phyloP scores from a whole-genome alignment of 2,329 filamentous ascomycete species.

The Tolypocladium amazonense region DNA sequence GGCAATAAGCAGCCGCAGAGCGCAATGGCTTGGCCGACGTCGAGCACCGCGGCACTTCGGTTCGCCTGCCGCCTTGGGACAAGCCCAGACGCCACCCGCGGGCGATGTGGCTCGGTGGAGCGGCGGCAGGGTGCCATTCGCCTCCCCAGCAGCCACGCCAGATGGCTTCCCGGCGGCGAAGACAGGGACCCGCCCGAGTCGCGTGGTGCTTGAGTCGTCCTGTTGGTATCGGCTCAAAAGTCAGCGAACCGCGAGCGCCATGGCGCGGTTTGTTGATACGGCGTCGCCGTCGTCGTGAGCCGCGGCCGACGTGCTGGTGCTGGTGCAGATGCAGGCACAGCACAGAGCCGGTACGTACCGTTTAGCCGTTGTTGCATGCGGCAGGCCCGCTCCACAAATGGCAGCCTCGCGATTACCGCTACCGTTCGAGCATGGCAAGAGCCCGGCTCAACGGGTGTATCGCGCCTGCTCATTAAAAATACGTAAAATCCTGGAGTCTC shows the following conservation, averaged over 20 bases:
- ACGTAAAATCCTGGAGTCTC: not conserved
- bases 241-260: not conserved
- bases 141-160: not conserved
- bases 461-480: not conserved
- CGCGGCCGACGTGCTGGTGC: not conserved
- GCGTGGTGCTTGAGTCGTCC: not conserved
- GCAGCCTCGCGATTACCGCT: not conserved
- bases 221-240: not conserved
- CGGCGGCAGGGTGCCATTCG: not conserved
- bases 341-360: not conserved
- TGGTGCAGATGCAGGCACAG: too few relatives aligned
- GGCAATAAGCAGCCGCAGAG: not conserved
- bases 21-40: not conserved
- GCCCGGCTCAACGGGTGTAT: not conserved
- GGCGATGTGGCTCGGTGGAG: not conserved
- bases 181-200: not conserved
- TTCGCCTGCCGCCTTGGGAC: not conserved
- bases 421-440: not conserved
- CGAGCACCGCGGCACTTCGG: not conserved
- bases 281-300: not conserved
- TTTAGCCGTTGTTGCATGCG: not conserved
- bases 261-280: not conserved
- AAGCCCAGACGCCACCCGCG: not conserved
- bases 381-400: not conserved
- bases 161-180: not conserved